phyloP scores from a whole-genome alignment of 225 moss, liverwort and hornwort species.

The Physcomitrium patens region DNA sequence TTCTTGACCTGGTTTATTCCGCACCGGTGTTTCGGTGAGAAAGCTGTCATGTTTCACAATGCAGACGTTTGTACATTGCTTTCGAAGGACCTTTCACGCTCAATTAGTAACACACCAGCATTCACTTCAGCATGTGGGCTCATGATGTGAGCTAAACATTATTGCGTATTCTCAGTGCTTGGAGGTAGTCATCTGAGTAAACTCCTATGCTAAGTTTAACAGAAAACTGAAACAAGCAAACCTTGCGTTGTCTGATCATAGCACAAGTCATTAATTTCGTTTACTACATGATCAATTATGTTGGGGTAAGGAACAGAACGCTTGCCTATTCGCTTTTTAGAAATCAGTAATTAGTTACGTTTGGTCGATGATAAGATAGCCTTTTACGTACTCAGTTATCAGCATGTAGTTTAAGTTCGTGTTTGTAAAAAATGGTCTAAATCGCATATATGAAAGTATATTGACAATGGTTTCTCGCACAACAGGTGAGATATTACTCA shows the following conservation, averaged over 20 bases:
- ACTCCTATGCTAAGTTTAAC: background rate
- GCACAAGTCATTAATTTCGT: background rate
- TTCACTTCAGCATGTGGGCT: background rate
- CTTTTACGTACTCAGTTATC: background rate
- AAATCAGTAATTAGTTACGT: background rate
- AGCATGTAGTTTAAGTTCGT: background rate
- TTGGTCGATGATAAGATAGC: background rate
- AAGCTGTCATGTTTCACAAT: too few relatives aligned
- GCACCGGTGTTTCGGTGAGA: too few relatives aligned
- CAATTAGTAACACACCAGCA: too few relatives aligned
- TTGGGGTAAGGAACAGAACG: background rate
- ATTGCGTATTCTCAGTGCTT: background rate
- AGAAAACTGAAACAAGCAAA: background rate
- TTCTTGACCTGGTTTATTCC: too few relatives aligned
- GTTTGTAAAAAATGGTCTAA: background rate
- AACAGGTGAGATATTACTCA: slow-evolving; percentile 53
- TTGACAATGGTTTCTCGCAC: slow-evolving; percentile 12
- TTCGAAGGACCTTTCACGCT: too few relatives aligned
- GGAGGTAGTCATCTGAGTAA: background rate
- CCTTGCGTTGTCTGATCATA: background rate
- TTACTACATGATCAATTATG: background rate
- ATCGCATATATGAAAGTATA: background rate
- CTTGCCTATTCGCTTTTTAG: background rate
- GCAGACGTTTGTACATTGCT: too few relatives aligned
- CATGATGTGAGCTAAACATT: background rate